Percentiles rank a stretch among this genome's conserved stretches.
Conservation (phyloP, 2,329 filamentous ascomycete genomes). For the Claviceps pazoutovae region DNA sequence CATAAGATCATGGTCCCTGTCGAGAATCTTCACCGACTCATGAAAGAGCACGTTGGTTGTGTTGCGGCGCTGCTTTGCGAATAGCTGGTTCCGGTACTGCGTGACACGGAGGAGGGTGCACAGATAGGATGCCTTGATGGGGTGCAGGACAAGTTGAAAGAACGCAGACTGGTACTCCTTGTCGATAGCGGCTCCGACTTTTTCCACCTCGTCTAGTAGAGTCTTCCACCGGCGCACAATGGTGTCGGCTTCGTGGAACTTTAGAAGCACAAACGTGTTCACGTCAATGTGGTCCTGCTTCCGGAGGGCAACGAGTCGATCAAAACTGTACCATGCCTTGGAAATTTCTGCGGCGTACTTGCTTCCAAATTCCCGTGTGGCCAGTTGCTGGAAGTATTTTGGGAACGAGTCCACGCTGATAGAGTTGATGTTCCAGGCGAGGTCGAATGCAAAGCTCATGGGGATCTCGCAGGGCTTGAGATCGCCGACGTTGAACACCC, state of each 20-base stretch:
- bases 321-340: slow-evolving; percentile 38
- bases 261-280: slow-evolving; percentile 40
- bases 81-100: slow-evolving; percentile 35
- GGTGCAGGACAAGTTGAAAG: slow-evolving; percentile 48
- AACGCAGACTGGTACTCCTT: slow-evolving; percentile 34
- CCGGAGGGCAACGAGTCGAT: slow-evolving; percentile 32
- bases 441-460: slow-evolving; percentile 39
- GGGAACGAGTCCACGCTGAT: slow-evolving; percentile 26
- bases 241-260: slow-evolving; percentile 45
- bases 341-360: slow-evolving; percentile 32
- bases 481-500: slow-evolving; percentile 51
- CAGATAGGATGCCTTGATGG: slow-evolving; percentile 42
- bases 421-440: slow-evolving; percentile 40
- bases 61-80: slow-evolving; percentile 41
- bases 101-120: slow-evolving; percentile 34
- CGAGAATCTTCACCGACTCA: slow-evolving; percentile 34
- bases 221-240: slow-evolving; percentile 39
- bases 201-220: slow-evolving; percentile 29
- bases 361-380: slow-evolving; percentile 35
- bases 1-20: slow-evolving; percentile 35
- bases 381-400: slow-evolving; percentile 31
- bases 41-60: slow-evolving; percentile 36
- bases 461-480: slow-evolving; percentile 44
- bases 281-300: slow-evolving; percentile 48
- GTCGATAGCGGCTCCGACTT: slow-evolving; percentile 29